A percentile compares a stretch with the other conserved stretches of the same genome.
Evolutionary conservation across 2,329 filamentous ascomycete species (phyloP).

Genomic region (Teratosphaeria gauchensis): DNA sequence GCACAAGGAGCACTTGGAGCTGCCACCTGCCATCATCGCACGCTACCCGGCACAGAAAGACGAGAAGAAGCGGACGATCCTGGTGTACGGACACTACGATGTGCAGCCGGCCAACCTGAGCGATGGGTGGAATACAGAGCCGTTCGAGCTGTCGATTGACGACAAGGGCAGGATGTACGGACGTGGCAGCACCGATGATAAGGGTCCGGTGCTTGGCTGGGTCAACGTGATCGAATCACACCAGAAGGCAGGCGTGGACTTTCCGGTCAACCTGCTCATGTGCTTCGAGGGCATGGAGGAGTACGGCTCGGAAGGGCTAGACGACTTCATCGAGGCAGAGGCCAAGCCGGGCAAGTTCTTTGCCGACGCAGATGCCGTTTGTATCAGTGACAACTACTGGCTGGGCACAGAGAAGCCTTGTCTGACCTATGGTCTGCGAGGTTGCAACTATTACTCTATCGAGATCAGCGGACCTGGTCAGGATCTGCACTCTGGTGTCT

Average conservation of each 20-base stretch:
- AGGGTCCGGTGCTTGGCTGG: conserved; percentile 95
- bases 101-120: conserved; percentile 89
- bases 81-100: conserved; percentile 98
- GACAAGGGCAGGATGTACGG: conserved; percentile 93
- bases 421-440: conserved; percentile 90
- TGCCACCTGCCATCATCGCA: conserved; percentile 85
- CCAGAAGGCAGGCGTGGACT: conserved; percentile 85
- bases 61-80: conserved; percentile 83
- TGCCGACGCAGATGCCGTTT: conserved; percentile 89
- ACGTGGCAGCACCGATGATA: conserved; percentile 92
- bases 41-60: conserved; percentile 72
- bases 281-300: conserved; percentile 99
- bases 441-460: conserved; percentile 95
- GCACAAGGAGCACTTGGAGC: conserved; percentile 77
- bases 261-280: conserved; percentile 97
- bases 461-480: conserved; percentile 84
- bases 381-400: conserved; percentile 99
- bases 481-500: conserved; percentile 93
- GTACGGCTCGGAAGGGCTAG: conserved; percentile 90
- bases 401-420: conserved; percentile 97
- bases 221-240: conserved; percentile 96
- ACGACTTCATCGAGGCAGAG: conserved; percentile 86
- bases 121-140: conserved; percentile 93
- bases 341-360: conserved; percentile 73
- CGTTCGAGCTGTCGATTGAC: conserved; percentile 79